phyloP scores from a whole-genome alignment of 768 basidiomycete genomes.

The Termitomyces sp. region DNA sequence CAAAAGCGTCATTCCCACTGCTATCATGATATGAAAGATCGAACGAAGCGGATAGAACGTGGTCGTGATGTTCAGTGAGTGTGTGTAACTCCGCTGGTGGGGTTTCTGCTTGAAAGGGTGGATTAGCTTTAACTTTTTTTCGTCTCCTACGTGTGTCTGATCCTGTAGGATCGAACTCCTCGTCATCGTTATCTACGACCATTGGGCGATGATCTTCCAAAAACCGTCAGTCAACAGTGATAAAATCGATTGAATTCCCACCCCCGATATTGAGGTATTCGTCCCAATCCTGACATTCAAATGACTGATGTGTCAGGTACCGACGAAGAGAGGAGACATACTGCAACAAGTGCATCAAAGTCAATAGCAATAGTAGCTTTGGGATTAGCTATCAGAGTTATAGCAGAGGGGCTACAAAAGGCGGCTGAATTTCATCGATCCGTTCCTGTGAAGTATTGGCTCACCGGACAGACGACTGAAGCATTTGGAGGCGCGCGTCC shows the following conservation, averaged over 20 bases:
- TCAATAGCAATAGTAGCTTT: constrained; percentile 49
- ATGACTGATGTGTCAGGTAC: neutral
- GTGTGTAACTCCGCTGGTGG: constrained; percentile 57
- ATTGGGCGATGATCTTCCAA: constrained; percentile 9
- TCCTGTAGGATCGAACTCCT: constrained; percentile 48
- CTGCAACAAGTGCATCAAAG: constrained; percentile 65
- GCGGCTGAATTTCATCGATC: neutral
- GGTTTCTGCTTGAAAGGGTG: constrained; percentile 36
- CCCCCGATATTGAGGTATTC: constrained; percentile 53
- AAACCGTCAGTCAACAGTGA: neutral
- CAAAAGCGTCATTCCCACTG: constrained; percentile 27
- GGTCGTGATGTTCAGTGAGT: constrained; percentile 69
- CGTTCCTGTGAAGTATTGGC: constrained; percentile 14
- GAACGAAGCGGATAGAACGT: constrained; percentile 64
- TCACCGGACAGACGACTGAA: constrained; percentile 63
- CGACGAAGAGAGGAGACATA: constrained; percentile 29
- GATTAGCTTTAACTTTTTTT: constrained; percentile 21
- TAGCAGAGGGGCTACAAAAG: constrained; percentile 41
- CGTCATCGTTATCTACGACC: constrained; percentile 38
- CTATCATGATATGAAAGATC: constrained; percentile 54
- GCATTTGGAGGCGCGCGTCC: constrained; percentile 67
- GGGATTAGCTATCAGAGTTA: constrained; percentile 55
- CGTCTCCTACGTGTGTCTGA: constrained; percentile 17
- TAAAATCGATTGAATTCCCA: constrained; percentile 13
- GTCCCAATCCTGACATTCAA: constrained; percentile 53